A percentile compares a stretch with the other conserved stretches of the same genome.
These are phyloP conservation scores for Cercophora samala DNA, from an alignment of 495 filamentous ascomycete species.

Conservation along the genomic window DNA sequence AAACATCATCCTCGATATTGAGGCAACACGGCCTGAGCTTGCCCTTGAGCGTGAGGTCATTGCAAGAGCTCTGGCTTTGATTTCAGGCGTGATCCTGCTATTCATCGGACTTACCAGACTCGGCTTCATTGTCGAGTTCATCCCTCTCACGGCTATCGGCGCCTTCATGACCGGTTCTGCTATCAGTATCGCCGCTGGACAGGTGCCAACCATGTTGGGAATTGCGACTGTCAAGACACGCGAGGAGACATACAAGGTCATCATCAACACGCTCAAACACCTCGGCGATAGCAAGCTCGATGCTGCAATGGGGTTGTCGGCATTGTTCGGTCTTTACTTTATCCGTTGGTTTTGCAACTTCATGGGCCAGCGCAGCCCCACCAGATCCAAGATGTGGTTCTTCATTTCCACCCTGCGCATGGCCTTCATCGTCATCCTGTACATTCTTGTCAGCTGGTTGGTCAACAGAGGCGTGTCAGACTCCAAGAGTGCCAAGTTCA, in stretches of 20 bases:
- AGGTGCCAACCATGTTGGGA: constrained; percentile 49
- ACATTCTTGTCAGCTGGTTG: constrained; percentile 42
- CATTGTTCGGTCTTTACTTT: constrained; percentile 49
- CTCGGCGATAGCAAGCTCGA: constrained; percentile 46
- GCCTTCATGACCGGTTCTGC: constrained; percentile 56
- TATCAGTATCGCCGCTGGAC: constrained; percentile 50
- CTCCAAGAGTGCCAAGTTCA: constrained; percentile 35
- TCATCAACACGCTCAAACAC: constrained; percentile 52
- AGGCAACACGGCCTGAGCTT: constrained; percentile 42
- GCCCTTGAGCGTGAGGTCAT: constrained; percentile 36
- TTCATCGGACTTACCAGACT: constrained; percentile 47
- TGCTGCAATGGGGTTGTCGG: constrained; percentile 51
- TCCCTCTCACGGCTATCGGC: constrained; percentile 49
- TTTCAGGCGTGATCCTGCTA: constrained; percentile 46
- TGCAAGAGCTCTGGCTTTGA: constrained; percentile 45
- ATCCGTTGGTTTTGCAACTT: constrained; percentile 45
- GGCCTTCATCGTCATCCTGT: constrained; percentile 45
- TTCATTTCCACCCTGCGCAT: constrained; percentile 46
- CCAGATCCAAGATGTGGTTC: constrained; percentile 40
- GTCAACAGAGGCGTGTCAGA: constrained; percentile 33
- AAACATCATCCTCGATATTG: constrained; percentile 61
- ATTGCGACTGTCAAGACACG: constrained; percentile 48
- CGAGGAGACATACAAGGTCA: constrained; percentile 47
- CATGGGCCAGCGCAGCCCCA: constrained; percentile 42
- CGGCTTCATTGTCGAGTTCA: constrained; percentile 55